Evolutionary conservation across 352 stramenopile species (phyloP), one percentile per base, ranked within the genome.

Genomic region (Nothophytophthora sp.): DNA sequence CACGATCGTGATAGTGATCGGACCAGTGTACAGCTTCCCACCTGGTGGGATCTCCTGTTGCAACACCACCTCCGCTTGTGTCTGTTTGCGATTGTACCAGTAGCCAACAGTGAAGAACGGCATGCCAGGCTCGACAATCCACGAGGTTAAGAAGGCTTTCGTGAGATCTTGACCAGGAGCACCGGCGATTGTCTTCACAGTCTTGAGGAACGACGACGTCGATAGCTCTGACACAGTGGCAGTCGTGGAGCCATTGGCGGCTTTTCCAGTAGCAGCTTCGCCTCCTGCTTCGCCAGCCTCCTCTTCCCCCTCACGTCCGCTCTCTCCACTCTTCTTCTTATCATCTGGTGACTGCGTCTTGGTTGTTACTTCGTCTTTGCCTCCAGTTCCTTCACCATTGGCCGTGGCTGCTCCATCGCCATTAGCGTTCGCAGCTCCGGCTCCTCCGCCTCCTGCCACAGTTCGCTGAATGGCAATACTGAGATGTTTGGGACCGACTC

Each of bases 31-130:
- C 1, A 92, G 56, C 51, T 95, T 90, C 10, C 81, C 81, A 6
- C 81, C 83, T 8, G 83, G 81, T 24, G 83, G 78, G 13, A 95
- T 75, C 43, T 90, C 80, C 50, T 95, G 84, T 51, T 92, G 81
- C 10, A 95, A 53, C 25, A 95, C 84, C 4, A 95, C 73, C 58
- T 95, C 84, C 6, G 84, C 84, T 41, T 95, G 84, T 0, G 78
- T 92, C 49, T 95, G 84, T 34, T 95, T 95, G 32, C 81, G 80
- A 51, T 95, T 95, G 70, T 95, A 92, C 81, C 84, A 94, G 50
- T 92, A 94, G 2, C 84, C 84, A 20, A 94, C 84, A 0, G 79
- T 92, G 57, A 94, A 90, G 40, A 92, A 92, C 16, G 84, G 81
- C 81, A 95, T 90, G 7, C 84, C 82, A 16, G 76, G 61, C 42